These are phyloP conservation scores for Chamaenerion angustifolium DNA, from an alignment of 345 rosid species.

Conservation along the genomic window DNA sequence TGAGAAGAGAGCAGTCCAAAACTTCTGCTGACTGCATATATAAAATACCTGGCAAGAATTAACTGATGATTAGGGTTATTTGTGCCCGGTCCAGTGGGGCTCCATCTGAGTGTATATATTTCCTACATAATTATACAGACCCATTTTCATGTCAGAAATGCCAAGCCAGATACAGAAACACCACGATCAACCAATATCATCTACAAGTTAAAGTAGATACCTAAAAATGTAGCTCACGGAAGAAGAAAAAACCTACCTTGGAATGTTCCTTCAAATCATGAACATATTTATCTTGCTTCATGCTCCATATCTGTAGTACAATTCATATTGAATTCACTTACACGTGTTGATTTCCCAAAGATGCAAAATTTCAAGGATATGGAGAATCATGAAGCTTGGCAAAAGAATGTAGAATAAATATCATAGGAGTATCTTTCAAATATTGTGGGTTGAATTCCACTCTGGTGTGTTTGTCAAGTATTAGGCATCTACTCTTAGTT, in stretches of 20 bases:
- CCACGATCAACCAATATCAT: background rate
- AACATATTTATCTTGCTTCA: conserved; percentile 60
- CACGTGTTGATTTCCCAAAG: too few relatives aligned
- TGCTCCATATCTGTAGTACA: conserved; percentile 58
- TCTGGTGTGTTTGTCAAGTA: too few relatives aligned
- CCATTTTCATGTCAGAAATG: background rate
- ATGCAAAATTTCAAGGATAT: too few relatives aligned
- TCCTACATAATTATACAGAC: conserved; percentile 33
- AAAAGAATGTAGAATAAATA: too few relatives aligned
- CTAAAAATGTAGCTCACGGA: background rate
- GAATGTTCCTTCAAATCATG: conserved; percentile 79
- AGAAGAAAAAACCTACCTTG: conserved; percentile 24
- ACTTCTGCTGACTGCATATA: too few relatives aligned
- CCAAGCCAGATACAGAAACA: too few relatives aligned
- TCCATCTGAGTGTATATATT: conserved; percentile 87
- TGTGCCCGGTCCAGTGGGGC: conserved; percentile 87
- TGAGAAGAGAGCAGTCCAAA: too few relatives aligned
- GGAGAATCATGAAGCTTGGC: too few relatives aligned
- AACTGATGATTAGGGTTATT: conserved; percentile 86
- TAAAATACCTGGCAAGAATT: conserved; percentile 64
- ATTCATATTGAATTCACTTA: background rate
- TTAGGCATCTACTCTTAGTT: too few relatives aligned
- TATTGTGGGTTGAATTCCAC: too few relatives aligned
- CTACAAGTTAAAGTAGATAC: background rate
- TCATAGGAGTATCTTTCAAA: too few relatives aligned